Evolutionary conservation across 768 basidiomycete species (phyloP).

Genomic region (Chalciporus chontae): DNA sequence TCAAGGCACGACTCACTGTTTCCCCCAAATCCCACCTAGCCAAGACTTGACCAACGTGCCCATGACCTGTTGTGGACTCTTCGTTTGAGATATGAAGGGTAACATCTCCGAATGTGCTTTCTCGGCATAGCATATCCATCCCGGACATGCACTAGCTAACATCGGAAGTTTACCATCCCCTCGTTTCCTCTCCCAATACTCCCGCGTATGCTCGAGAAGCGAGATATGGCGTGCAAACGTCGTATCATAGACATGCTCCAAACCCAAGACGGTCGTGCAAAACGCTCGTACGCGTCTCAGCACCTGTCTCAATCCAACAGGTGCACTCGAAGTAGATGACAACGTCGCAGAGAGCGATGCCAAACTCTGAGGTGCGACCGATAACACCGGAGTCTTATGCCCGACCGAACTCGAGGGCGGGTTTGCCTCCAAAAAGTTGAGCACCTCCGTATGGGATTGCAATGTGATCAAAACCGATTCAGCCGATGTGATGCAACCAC

Average conservation of each 20-base stretch:
- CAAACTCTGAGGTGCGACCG: conserved; percentile 86
- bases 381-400: conserved; percentile 65
- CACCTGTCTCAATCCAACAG: conserved; percentile 52
- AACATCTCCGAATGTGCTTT: conserved; percentile 94
- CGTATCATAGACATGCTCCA: conserved; percentile 86
- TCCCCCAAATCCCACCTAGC: conserved; percentile 65
- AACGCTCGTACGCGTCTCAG: conserved; percentile 72
- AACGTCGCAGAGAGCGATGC: conserved; percentile 73
- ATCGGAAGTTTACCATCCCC: conserved; percentile 62
- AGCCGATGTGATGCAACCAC: conserved; percentile 97
- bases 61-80: conserved; percentile 94
- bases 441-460: conserved; percentile 92
- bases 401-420: conserved; percentile 35
- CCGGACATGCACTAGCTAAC: conserved; percentile 94
- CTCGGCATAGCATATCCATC: conserved; percentile 99
- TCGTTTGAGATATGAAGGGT: conserved; percentile 82
- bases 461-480: conserved; percentile 96
- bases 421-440: conserved; percentile 68
- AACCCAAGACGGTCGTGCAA: conserved; percentile 63
- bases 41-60: conserved; percentile 90
- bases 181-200: conserved; percentile 70
- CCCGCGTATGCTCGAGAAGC: conserved; percentile 74
- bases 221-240: conserved; percentile 91
- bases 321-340: conserved; percentile 41
- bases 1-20: conserved; percentile 49